Conservation (phyloP, 2,329 filamentous ascomycete genomes). For the Pseudopithomyces chartarum region DNA sequence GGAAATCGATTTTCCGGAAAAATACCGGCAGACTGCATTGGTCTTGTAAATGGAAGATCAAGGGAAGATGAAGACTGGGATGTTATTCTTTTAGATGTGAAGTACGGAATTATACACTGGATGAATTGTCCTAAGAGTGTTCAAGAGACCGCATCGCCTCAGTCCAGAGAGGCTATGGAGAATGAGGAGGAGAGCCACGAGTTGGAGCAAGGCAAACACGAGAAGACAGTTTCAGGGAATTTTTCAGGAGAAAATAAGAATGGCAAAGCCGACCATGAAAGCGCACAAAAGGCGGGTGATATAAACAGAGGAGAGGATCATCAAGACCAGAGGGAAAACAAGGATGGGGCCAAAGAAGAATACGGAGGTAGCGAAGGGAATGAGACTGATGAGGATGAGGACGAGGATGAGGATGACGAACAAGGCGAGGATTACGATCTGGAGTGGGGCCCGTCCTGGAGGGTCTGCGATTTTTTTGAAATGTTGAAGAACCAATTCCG, state of each 20-base stretch:
- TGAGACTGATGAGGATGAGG: neutral
- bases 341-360: neutral
- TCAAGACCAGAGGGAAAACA: neutral
- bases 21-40: constrained; percentile 1
- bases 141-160: neutral
- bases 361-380: neutral
- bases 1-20: neutral
- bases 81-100: constrained; percentile 3
- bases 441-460: constrained; percentile 3
- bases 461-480: constrained; percentile 5
- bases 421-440: neutral
- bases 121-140: neutral
- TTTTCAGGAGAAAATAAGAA: too few relatives aligned
- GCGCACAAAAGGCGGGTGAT: too few relatives aligned
- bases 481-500: constrained; percentile 8
- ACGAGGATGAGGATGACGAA: neutral
- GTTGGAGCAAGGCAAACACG: too few relatives aligned
- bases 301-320: neutral
- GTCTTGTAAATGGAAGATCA: neutral
- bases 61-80: neutral
- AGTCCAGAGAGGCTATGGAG: neutral
- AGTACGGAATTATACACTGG: neutral
- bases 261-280: too few relatives aligned
- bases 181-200: neutral
- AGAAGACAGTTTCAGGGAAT: too few relatives aligned